phyloP scores from a whole-genome alignment of 495 filamentous ascomycete species.

The Staphylotrichum tortipilum region DNA sequence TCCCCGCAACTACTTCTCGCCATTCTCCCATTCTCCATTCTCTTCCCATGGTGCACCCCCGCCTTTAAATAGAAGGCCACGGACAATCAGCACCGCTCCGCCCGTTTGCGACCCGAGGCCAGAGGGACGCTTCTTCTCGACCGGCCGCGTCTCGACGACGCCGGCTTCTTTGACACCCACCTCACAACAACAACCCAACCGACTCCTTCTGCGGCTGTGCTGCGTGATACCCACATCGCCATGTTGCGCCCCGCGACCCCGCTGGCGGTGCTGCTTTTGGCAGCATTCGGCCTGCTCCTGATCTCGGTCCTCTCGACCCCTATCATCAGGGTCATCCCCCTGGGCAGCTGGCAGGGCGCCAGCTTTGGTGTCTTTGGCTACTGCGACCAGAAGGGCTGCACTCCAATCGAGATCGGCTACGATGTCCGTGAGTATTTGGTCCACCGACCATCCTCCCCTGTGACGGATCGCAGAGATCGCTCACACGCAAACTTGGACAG shows the following conservation, averaged over 20 bases:
- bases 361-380: constrained; percentile 93
- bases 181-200: background rate
- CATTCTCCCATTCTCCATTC: background rate
- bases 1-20: background rate
- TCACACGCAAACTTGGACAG: constrained; percentile 19
- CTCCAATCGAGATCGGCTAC: constrained; percentile 74
- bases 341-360: constrained; percentile 65
- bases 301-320: constrained; percentile 90
- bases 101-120: background rate
- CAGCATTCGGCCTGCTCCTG: constrained; percentile 76
- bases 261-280: constrained; percentile 73
- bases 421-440: constrained; percentile 73
- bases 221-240: constrained; percentile 13
- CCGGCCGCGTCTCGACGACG: constrained; percentile 28
- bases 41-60: background rate
- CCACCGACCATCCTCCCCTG: too few relatives aligned
- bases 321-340: constrained; percentile 74
- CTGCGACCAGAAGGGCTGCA: constrained; percentile 59
- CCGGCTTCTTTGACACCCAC: constrained; percentile 13
- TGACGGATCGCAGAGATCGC: background rate
- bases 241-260: constrained; percentile 89
- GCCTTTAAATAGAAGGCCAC: background rate
- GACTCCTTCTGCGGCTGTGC: background rate
- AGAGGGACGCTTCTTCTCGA: constrained; percentile 9
- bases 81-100: too few relatives aligned